Percentiles rank a stretch among this genome's conserved stretches.
phyloP scores from a whole-genome alignment of 2,329 filamentous ascomycete species.

The Penicillium concentricum region DNA sequence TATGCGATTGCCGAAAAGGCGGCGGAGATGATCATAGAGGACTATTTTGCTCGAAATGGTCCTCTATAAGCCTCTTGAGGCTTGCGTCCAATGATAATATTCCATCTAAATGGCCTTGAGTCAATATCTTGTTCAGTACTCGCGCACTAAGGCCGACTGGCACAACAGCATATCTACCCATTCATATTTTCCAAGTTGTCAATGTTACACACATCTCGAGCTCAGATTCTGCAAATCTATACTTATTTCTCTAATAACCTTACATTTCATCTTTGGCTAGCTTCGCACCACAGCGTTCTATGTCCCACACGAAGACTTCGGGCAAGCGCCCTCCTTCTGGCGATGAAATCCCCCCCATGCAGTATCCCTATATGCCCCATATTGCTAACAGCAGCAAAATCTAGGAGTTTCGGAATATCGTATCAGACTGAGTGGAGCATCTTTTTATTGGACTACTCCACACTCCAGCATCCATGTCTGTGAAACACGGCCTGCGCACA shows the following conservation, averaged over 20 bases:
- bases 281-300: background rate
- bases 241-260: background rate
- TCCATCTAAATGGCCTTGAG: background rate
- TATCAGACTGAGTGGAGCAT: background rate
- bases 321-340: too few relatives aligned
- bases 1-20: conserved; percentile 35
- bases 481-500: background rate
- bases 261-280: background rate
- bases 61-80: background rate
- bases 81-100: background rate
- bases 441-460: background rate
- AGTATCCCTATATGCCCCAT: too few relatives aligned
- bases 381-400: too few relatives aligned
- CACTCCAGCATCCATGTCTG: background rate
- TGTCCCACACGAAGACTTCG: too few relatives aligned
- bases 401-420: background rate
- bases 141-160: background rate
- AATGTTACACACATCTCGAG: background rate
- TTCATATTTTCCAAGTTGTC: background rate
- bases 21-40: conserved; percentile 17
- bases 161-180: background rate
- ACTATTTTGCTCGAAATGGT: conserved; percentile 2
- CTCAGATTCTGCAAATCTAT: background rate
- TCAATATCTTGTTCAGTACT: background rate
- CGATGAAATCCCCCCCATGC: too few relatives aligned